Conservation (phyloP, 1,284 basidiomycete genomes). For the Chalciporus sp. region DNA sequence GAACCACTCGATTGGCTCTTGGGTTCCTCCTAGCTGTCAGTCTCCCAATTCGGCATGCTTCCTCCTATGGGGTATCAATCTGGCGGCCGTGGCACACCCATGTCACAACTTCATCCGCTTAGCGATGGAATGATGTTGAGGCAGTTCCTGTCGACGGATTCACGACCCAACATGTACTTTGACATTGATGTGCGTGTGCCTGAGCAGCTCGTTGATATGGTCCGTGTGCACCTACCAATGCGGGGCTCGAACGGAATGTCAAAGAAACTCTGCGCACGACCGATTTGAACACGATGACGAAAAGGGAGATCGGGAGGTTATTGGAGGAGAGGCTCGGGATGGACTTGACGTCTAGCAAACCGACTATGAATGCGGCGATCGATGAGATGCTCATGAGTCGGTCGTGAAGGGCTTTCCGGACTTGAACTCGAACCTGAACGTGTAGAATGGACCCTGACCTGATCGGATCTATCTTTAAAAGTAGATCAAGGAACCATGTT, state of each 20-base stretch:
- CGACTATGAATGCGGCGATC: conserved; percentile 70
- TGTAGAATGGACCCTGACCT: conserved; percentile 14
- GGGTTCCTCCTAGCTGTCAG: conserved; percentile 72
- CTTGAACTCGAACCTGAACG: background rate
- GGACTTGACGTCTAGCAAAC: conserved; percentile 68
- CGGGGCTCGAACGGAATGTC: conserved; percentile 74
- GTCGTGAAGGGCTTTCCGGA: conserved; percentile 9
- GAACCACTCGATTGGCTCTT: conserved; percentile 87
- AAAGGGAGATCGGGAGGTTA: conserved; percentile 82
- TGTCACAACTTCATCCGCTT: conserved; percentile 42
- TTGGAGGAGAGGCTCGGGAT: conserved; percentile 79
- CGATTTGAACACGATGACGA: conserved; percentile 87
- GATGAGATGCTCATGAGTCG: conserved; percentile 57
- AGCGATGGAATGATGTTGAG: conserved; percentile 43
- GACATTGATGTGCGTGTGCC: conserved; percentile 59
- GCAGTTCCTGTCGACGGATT: conserved; percentile 64
- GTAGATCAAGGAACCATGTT: conserved; percentile 14
- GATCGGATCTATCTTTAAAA: conserved; percentile 23
- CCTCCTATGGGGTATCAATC: conserved; percentile 74
- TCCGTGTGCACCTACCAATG: conserved; percentile 56
- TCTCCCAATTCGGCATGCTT: conserved; percentile 58
- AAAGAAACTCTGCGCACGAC: conserved; percentile 72
- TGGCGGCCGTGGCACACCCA: conserved; percentile 75
- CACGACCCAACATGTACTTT: conserved; percentile 72
- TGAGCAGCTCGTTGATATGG: conserved; percentile 48